These are phyloP conservation scores for Barbatosphaeria neglecta DNA, from an alignment of 495 filamentous ascomycete species.

Conservation along the genomic window DNA sequence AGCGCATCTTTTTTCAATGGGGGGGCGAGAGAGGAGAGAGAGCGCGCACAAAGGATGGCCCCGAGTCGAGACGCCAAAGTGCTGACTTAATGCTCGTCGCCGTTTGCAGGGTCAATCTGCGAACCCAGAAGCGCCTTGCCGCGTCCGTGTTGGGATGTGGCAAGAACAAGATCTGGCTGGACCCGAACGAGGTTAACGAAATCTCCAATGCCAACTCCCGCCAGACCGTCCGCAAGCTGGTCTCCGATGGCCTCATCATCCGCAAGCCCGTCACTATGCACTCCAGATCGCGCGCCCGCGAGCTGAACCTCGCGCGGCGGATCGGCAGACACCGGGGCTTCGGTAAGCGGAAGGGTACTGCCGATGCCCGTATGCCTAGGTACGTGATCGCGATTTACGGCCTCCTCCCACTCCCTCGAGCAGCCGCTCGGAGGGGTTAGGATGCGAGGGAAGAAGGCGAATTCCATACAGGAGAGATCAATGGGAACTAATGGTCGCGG, in stretches of 20 bases:
- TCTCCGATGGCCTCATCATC: slow-evolving; percentile 99
- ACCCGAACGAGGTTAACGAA: slow-evolving; percentile 98
- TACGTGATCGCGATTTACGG: too few species aligned
- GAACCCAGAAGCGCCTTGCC: slow-evolving; percentile 99
- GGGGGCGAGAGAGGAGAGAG: too few species aligned
- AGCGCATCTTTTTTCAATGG: too few species aligned
- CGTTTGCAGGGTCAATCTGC: slow-evolving; percentile 83
- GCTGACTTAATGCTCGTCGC: slow-evolving; percentile 23
- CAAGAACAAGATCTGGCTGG: slow-evolving; percentile 99
- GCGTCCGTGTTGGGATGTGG: slow-evolving; percentile 95
- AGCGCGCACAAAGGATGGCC: neutral
- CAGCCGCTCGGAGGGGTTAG: too few species aligned
- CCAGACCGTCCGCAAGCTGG: slow-evolving; percentile 99
- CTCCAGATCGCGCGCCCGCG: slow-evolving; percentile 88
- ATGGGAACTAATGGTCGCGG: neutral
- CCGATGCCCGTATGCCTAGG: slow-evolving; percentile 98
- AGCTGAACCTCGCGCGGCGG: slow-evolving; percentile 77
- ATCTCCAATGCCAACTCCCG: slow-evolving; percentile 99
- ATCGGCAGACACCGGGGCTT: slow-evolving; percentile 94
- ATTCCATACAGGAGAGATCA: too few species aligned
- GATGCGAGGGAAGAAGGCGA: neutral
- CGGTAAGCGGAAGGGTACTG: slow-evolving; percentile 99
- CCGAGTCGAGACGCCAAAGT: neutral
- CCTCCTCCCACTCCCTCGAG: too few species aligned
- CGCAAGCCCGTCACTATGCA: slow-evolving; percentile 99